A percentile compares a stretch with the other conserved stretches of the same genome.
phyloP scores from a whole-genome alignment of 192 early-diverging fungal genomes.

The Podila epicladia region DNA sequence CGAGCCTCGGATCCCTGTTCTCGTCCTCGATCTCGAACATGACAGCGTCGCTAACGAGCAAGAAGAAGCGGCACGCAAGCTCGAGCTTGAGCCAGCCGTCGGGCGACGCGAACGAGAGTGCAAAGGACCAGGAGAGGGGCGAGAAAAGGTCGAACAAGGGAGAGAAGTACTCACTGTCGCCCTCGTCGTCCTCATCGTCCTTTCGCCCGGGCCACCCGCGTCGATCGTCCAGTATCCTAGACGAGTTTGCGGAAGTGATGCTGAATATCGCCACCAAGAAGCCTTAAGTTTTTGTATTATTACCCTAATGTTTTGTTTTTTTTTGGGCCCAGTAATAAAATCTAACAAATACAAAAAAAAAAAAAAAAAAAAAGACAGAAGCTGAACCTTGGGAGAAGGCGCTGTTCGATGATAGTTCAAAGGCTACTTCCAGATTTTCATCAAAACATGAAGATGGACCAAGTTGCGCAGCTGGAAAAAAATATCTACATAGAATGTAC shows the following conservation, averaged over 20 bases:
- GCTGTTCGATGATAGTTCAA: too few species aligned
- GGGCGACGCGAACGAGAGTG: not conserved
- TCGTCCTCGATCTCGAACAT: not conserved
- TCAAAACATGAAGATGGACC: too few species aligned
- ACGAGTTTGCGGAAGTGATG: slow-evolving; percentile 3
- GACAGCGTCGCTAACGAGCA: slow-evolving; percentile 1
- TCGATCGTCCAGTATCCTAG: not conserved
- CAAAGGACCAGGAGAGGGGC: not conserved
- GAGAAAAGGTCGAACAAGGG: not conserved
- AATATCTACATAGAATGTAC: too few species aligned
- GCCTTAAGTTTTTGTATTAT: not conserved
- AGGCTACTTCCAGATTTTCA: too few species aligned
- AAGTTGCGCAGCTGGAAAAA: too few species aligned
- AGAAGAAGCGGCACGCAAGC: not conserved
- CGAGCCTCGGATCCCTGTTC: not conserved
- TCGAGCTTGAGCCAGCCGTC: not conserved
- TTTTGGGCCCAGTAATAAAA: too few species aligned
- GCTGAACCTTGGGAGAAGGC: too few species aligned
- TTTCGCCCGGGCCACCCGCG: slow-evolving; percentile 1
- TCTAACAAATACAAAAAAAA: too few species aligned
- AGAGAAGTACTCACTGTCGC: not conserved
- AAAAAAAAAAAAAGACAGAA: too few species aligned
- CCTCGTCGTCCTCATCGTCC: not conserved
- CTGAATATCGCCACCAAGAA: not conserved
- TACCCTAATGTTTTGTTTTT: too few species aligned